Evolutionary conservation across 164 flowering plant genomes (phyloP), one percentile per base, ranked within the genome.

Genomic region (Macadamia integrifolia): DNA sequence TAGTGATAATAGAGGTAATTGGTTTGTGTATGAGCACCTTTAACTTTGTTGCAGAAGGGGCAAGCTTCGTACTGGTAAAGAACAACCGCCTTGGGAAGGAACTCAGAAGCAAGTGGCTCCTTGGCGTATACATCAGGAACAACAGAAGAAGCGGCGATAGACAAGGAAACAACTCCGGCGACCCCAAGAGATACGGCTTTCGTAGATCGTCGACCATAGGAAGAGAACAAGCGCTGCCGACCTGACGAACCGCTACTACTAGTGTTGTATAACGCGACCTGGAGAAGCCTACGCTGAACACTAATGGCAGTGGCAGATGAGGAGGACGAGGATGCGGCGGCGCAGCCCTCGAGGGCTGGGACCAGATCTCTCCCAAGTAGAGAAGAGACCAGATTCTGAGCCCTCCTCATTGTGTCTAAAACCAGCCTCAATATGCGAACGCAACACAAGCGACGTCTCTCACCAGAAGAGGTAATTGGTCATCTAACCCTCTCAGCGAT

Each of bases 61-160:
- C 99, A 94, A 66, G 98, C 99, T 73, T 94, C 99, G 68, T 90
- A 94, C 87, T 94, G 99, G 69, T 91, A 93, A 18, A 93, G 88
- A 30, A 93, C 91, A 43, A 93, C 92, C 8, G 91, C 91, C 48
- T 87, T 81, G 15, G 90, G 88, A 2, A 72, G 64, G 29, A 79
- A 66, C 42, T 79, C 77, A 0, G 76, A 29, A 28, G 78, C 65
- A 7, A 67, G 78, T 12, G 77, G 81, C 78, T 86, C 93, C 62
- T 87, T 87, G 35, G 98, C 96, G 44, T 77, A 74, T 1, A 67
- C 79, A 3, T 84, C 86, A 10, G 83, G 71, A 7, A 59, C 78
- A 11, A 79, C 15, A 29, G 88, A 65, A 14, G 88, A 52, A 0
- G 89, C 88, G 6, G 86, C 81, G 29, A 66, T 74, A 6, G 92